A percentile compares a stretch with the other conserved stretches of the same genome.
These are phyloP conservation scores for Solioccasus polychromus DNA, from an alignment of 768 basidiomycete species.

Conservation along the genomic window DNA sequence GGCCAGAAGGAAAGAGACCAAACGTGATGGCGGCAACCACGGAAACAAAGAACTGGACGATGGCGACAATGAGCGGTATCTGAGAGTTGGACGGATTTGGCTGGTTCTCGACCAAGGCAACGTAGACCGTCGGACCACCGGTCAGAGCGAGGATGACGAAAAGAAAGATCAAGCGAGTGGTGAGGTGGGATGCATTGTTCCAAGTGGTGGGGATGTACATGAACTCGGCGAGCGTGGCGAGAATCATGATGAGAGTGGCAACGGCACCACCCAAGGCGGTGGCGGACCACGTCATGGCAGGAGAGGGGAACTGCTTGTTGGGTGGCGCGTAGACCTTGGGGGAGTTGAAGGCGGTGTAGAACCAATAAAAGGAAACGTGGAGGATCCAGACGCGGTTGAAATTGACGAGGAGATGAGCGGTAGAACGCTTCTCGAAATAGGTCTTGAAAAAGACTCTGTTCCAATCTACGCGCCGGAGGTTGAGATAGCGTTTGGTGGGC, in stretches of 20 bases:
- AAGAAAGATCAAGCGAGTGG: conserved; percentile 89
- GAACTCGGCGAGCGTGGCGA: conserved; percentile 92
- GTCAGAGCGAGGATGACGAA: conserved; percentile 91
- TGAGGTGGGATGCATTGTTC: conserved; percentile 97
- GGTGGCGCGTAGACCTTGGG: conserved; percentile 84
- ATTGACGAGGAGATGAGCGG: conserved; percentile 92
- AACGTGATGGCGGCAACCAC: conserved; percentile 80
- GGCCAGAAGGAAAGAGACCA: conserved; percentile 87
- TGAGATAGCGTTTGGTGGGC: conserved; percentile 91
- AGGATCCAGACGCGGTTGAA: conserved; percentile 99
- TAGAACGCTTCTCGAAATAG: conserved; percentile 94
- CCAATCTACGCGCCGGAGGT: conserved; percentile 91
- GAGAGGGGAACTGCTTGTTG: conserved; percentile 62
- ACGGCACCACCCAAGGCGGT: conserved; percentile 95
- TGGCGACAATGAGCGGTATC: conserved; percentile 85
- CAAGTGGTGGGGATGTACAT: conserved; percentile 97
- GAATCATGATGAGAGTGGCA: conserved; percentile 89
- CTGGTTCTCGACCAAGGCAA: conserved; percentile 77
- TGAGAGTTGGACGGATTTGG: conserved; percentile 46
- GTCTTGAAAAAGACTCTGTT: conserved; percentile 97
- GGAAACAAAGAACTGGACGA: conserved; percentile 93
- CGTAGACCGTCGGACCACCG: conserved; percentile 90
- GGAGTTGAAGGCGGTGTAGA: conserved; percentile 97
- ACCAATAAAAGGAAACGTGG: conserved; percentile 92
- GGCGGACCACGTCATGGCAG: conserved; percentile 94